Evolutionary conservation across 495 filamentous ascomycete species (phyloP), one percentile per base, ranked within the genome.

Genomic region (Aspergillus asperescens): DNA sequence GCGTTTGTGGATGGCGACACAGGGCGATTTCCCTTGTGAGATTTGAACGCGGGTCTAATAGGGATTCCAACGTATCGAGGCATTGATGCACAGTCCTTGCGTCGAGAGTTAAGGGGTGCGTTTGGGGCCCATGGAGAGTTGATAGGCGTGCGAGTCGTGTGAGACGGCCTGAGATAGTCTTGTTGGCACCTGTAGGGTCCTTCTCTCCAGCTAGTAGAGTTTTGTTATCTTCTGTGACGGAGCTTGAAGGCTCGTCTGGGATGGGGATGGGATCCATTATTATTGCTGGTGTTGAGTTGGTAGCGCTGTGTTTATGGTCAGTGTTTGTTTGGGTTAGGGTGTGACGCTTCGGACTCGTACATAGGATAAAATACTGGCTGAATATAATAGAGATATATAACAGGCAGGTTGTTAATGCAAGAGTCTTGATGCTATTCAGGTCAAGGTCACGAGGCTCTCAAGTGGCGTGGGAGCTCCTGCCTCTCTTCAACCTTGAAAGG

Each of bases 1-100:
- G 19, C 7, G 23, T 50, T 16, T 45, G 48, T 41, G 38, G 3
- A 15, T 59, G 63, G 3, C 59, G 58, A 41, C 41, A 50, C 47
- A 46, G 55, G 7, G 37, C 47, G 23, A 63, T 50, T 38, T 64
- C 62, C 1, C 56, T 54, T 3, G 57, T 56, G 1, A 66, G 25
- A 23, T 47, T 48, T 10, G 59, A 57, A 12, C 56, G 61, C 18
- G 63, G 60, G 32, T 72, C 62, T 7, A 71, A 53, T 20, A 73
- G 49, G 7, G 57, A 35, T 42, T 71, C 68, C 5, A 72, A 48
- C 9, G 55, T 58, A n/a, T 71, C 62, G 20, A 72, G 56, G 45
- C 63, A 65, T 15, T 57, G 57, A 18, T 66, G 58, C 3, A 68
- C 50, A n/a, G 56, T 50, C 7, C 52, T 45, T 12, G 58, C 58